A percentile compares a stretch with the other conserved stretches of the same genome.
These are phyloP conservation scores for Meredithiella fracta DNA, from an alignment of 2,329 filamentous ascomycete species.

Conservation along the genomic window DNA sequence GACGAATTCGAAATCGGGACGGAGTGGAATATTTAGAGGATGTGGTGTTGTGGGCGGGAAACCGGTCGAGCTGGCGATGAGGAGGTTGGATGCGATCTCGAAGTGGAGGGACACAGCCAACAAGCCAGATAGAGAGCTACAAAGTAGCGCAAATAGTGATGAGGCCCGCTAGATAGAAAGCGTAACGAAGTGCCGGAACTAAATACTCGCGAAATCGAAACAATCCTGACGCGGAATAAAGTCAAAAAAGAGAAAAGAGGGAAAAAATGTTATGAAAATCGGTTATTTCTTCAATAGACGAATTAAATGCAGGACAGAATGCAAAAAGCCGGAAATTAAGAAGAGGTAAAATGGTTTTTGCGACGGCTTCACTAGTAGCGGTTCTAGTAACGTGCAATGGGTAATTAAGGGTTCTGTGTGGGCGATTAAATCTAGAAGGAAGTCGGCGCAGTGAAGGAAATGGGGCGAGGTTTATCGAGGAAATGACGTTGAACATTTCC, in stretches of 20 bases:
- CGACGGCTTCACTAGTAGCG: too few relatives aligned
- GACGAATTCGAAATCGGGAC: not conserved
- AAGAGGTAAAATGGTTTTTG: not conserved
- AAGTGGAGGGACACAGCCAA: not conserved
- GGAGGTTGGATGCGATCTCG: not conserved
- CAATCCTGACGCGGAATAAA: not conserved
- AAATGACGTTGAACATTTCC: constrained; percentile 3
- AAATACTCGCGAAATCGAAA: not conserved
- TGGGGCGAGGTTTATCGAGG: not conserved
- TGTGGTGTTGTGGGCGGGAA: not conserved
- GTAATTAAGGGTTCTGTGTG: not conserved
- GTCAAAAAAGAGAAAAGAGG: not conserved
- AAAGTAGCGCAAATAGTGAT: not conserved
- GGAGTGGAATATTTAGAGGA: not conserved
- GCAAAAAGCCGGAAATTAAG: not conserved
- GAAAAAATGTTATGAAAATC: not conserved
- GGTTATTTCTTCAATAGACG: not conserved
- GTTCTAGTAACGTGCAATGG: too few relatives aligned
- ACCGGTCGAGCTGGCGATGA: not conserved
- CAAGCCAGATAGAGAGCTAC: not conserved
- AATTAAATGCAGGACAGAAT: not conserved
- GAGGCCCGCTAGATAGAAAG: not conserved
- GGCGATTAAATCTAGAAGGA: not conserved
- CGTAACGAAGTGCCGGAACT: not conserved
- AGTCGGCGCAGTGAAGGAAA: constrained; percentile 1